Base-by-base conservation (phyloP, 2,329 filamentous ascomycete genomes). In the Verticillium klebahnii region DNA sequence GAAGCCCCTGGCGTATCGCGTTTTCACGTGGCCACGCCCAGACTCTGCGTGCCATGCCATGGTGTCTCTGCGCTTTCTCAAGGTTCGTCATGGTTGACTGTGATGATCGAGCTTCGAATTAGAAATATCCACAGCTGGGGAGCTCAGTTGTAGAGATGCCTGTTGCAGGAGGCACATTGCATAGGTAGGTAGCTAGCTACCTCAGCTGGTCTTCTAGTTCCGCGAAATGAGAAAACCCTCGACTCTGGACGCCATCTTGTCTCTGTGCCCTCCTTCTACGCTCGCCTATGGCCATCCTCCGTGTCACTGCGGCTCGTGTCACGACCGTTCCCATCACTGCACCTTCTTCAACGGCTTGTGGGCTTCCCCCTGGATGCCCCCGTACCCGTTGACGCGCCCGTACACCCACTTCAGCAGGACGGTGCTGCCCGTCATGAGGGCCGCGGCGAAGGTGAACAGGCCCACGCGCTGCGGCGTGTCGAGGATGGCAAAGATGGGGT, bases 401-500 rank as follows among this genome's bases (percentile, higher is more conserved):
- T 96, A 91, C 1, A 90, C 64, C 81, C 83, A 89, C 72, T 92
- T 89, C 65, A 96, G 76, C 11, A 81, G 75, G 25, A 85, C 77
- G 0, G 91, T 93, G 66, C 87, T 92, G 3, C 80, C 72, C 2
- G 90, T 88, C 86, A 96, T 93, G 17, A 91, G 74, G 1, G 83
- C 70, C 1, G 91, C 92, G 52, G 90, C 90, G 19, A 85, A 77
- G 1, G 80, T 81, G 67, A 96, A 96, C 11, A 96, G 78, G 0
- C 84, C 75, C 9, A 87, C 77, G 23, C 93, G 84, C 70, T 92
- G 88, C 57, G 78, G 71, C 0, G 86, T 89, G 58, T 80, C 82
- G 52, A 96, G 77, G 55, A 90, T 72, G 9, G 81, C 87, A 66
- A 97, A 94, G 31, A 97, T 82, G 1, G 93, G 93, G 73, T 97